Conservation (phyloP, 1,284 basidiomycete genomes). For the Leccinum fuscescens region DNA sequence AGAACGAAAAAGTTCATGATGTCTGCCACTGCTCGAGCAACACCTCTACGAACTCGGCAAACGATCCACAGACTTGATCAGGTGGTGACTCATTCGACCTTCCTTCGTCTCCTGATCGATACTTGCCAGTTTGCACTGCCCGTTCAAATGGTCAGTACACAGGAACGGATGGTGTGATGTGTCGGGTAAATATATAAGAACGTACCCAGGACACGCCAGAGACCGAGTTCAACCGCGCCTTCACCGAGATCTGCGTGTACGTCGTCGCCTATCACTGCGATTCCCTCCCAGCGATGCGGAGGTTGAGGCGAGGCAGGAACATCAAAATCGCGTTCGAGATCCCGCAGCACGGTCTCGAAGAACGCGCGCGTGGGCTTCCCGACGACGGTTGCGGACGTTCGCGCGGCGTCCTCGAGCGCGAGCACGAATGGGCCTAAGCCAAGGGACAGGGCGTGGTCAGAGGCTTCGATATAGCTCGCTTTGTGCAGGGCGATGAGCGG, state of each 20-base stretch:
- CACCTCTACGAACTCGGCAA: constrained; percentile 36
- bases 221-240: constrained; percentile 58
- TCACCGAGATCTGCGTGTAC: constrained; percentile 62
- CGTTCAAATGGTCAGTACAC: not conserved
- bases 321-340: constrained; percentile 36
- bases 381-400: constrained; percentile 50
- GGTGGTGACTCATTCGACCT: constrained; percentile 40
- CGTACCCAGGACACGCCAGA: constrained; percentile 63
- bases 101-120: constrained; percentile 55
- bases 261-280: constrained; percentile 71
- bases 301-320: not conserved
- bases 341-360: constrained; percentile 56
- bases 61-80: constrained; percentile 52
- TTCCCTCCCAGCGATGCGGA: constrained; percentile 26
- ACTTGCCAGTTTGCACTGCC: constrained; percentile 64
- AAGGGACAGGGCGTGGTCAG: constrained; percentile 44
- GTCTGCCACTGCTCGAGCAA: constrained; percentile 26
- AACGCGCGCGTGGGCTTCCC: constrained; percentile 66
- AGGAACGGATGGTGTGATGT: too few species aligned
- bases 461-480: constrained; percentile 25
- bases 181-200: not conserved
- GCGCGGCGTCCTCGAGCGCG: constrained; percentile 58
- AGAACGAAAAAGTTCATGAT: not conserved
- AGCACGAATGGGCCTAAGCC: constrained; percentile 71
- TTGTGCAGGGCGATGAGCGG: constrained; percentile 57